phyloP scores from a whole-genome alignment of 257 asterid species.

The Petunia secreta region DNA sequence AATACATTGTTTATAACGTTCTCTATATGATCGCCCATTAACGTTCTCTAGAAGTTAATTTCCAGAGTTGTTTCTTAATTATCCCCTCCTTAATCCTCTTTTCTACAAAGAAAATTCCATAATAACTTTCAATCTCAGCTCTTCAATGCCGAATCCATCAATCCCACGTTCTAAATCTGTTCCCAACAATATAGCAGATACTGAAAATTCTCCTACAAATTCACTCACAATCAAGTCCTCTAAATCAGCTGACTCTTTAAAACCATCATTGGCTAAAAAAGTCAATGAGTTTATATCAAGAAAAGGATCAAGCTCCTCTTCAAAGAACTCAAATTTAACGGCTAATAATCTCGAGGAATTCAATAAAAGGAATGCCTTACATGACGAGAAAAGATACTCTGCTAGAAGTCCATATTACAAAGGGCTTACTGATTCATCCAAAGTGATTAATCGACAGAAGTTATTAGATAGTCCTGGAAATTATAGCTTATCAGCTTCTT shows the following conservation, averaged over 20 bases:
- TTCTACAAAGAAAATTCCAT: not conserved
- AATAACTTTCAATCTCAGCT: conserved; percentile 25
- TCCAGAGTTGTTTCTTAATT: not conserved
- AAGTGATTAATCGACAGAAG: conserved; percentile 50
- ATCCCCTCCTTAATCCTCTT: not conserved
- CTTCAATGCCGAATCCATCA: conserved; percentile 55
- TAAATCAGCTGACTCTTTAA: conserved; percentile 49
- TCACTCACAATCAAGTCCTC: conserved; percentile 36
- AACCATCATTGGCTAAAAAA: conserved; percentile 49
- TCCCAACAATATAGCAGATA: conserved; percentile 46
- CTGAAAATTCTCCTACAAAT: conserved; percentile 42
- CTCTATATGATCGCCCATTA: not conserved
- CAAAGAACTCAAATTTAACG: conserved; percentile 42
- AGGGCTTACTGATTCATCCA: conserved; percentile 63
- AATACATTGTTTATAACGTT: not conserved
- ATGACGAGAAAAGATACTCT: conserved; percentile 41
- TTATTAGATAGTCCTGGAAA: conserved; percentile 50
- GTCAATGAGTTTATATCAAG: conserved; percentile 33
- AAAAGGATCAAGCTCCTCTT: conserved; percentile 26
- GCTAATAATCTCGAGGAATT: conserved; percentile 52
- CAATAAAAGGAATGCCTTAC: conserved; percentile 44
- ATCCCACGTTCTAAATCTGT: conserved; percentile 64
- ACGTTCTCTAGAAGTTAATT: not conserved
- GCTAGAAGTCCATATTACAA: conserved; percentile 70
- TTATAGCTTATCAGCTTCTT: conserved; percentile 34